Evolutionary conservation across 208 protist species (phyloP), one percentile per base, ranked within the genome.

Genomic region (Trypanosomatidae sp.): DNA sequence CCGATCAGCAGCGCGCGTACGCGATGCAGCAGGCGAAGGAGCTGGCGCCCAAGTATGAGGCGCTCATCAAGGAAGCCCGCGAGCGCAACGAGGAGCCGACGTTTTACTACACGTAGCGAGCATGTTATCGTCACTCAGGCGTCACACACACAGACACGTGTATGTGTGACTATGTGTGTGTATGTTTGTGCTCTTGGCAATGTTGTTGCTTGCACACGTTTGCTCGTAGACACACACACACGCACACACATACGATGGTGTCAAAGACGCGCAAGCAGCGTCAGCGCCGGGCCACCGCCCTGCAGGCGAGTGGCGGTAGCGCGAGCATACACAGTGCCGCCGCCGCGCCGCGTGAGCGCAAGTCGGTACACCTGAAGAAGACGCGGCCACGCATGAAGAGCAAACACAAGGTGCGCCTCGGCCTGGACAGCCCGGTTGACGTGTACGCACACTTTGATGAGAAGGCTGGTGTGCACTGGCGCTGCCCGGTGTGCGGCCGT

Each of bases 321-420:
- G 50, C 84, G 18, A n/a, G n/a, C n/a, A n/a, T n/a, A n/a, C 60
- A 35, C 11, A 11, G 30, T 35, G 71, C 77, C 13, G 56, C 69
- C 15, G 71, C 86, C 2, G 57, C 81, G 23, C 79, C 80, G 1
- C 62, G 60, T 24, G 44, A 52, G 41, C 74, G 66, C 27, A 93
- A 89, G 59, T 88, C 76, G 0, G 64, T 93, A 11, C 79, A 88
- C 40, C 53, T 87, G 22, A 93, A 93, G 66, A 89, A 88, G 49
- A 89, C 80, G 4, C 79, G 77, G 7, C 85, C 85, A 1, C 67
- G 66, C 11, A 93, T 93, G 85, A 93, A 89, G 54, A 65, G 77
- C 18, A 93, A 93, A 46, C 76, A 77, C 56, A 93, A 93, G 61
- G 88, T 93, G 40, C 79, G 85, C 16, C 69, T 93, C 5, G 85